Percentiles rank a stretch among this genome's conserved stretches.
Evolutionary conservation across 768 basidiomycete species (phyloP).

Genomic region (Lactarius indigo): DNA sequence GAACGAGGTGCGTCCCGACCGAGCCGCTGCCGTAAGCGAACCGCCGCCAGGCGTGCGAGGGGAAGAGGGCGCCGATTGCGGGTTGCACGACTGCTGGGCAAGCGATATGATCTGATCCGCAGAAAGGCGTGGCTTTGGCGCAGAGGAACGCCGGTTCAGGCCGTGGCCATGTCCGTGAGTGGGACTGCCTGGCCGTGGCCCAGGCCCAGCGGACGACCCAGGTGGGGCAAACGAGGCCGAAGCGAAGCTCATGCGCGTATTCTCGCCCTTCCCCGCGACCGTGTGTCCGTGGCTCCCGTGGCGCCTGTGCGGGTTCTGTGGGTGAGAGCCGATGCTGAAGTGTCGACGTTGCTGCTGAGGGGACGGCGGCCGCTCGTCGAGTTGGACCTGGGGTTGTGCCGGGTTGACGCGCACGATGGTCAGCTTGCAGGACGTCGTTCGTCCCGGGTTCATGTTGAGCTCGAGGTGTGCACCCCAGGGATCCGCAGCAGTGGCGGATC

Average conservation of each 20-base stretch:
- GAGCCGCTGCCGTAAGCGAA: slow-evolving; percentile 21
- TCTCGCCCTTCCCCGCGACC: slow-evolving; percentile 31
- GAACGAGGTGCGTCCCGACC: slow-evolving; percentile 51
- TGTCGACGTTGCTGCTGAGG: slow-evolving; percentile 29
- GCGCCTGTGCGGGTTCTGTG: slow-evolving; percentile 30
- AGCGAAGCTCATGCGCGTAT: slow-evolving; percentile 54
- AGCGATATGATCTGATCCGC: slow-evolving; percentile 76
- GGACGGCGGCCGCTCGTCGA: slow-evolving; percentile 37
- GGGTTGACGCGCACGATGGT: slow-evolving; percentile 68
- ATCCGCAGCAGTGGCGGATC: slow-evolving; percentile 66
- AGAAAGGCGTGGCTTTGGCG: slow-evolving; percentile 38
- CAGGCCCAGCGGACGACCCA: slow-evolving; percentile 27
- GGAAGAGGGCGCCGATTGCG: slow-evolving; percentile 33
- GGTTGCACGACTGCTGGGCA: slow-evolving; percentile 57
- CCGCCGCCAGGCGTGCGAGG: slow-evolving; percentile 25
- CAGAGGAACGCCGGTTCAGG: slow-evolving; percentile 46
- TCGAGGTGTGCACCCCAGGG: slow-evolving; percentile 57
- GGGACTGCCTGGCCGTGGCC: slow-evolving; percentile 28
- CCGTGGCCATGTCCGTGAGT: slow-evolving; percentile 29
- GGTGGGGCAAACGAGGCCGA: slow-evolving; percentile 54
- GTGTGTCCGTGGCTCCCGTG: slow-evolving; percentile 32
- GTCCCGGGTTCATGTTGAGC: slow-evolving; percentile 49
- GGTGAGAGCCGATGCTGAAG: slow-evolving; percentile 29
- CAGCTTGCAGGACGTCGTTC: slow-evolving; percentile 58
- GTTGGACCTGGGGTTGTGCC: slow-evolving; percentile 30